A percentile compares a stretch with the other conserved stretches of the same genome.
phyloP scores from a whole-genome alignment of 2,329 filamentous ascomycete genomes.

The Keithomyces neogunnii region DNA sequence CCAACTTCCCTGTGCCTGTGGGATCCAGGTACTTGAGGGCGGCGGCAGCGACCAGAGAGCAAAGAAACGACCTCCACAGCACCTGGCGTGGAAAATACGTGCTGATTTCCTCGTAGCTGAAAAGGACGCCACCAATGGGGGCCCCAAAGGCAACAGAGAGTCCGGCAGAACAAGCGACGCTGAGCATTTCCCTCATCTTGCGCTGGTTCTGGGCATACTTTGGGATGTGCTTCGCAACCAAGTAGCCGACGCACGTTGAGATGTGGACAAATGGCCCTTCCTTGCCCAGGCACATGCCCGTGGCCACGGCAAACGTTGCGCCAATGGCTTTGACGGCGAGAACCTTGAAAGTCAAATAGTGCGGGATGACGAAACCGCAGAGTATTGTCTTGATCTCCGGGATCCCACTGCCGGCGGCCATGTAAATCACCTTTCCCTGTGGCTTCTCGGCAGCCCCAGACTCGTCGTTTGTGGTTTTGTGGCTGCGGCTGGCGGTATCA shows the following conservation, averaged over 20 bases:
- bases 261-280: slow-evolving; percentile 57
- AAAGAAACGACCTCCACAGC: slow-evolving; percentile 51
- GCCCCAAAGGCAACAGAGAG: slow-evolving; percentile 54
- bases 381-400: slow-evolving; percentile 55
- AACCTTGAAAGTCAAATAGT: slow-evolving; percentile 46
- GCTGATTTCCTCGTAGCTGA: slow-evolving; percentile 52
- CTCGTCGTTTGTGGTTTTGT: slow-evolving; percentile 10
- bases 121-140: slow-evolving; percentile 52
- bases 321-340: slow-evolving; percentile 50
- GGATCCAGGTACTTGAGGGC: slow-evolving; percentile 50
- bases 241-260: slow-evolving; percentile 46
- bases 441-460: slow-evolving; percentile 1
- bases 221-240: slow-evolving; percentile 41
- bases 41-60: slow-evolving; percentile 46
- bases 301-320: slow-evolving; percentile 48
- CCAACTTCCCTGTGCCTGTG: slow-evolving; percentile 49
- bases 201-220: slow-evolving; percentile 50
- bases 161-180: slow-evolving; percentile 47
- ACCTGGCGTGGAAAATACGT: slow-evolving; percentile 49
- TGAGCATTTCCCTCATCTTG: slow-evolving; percentile 50
- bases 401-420: slow-evolving; percentile 50
- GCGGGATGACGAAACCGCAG: slow-evolving; percentile 51
- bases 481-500: neutral
- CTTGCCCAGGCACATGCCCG: slow-evolving; percentile 53
- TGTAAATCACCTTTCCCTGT: slow-evolving; percentile 44